Evolutionary conservation across 306 rosid species (phyloP).

Genomic region (Carpinus viminea): DNA sequence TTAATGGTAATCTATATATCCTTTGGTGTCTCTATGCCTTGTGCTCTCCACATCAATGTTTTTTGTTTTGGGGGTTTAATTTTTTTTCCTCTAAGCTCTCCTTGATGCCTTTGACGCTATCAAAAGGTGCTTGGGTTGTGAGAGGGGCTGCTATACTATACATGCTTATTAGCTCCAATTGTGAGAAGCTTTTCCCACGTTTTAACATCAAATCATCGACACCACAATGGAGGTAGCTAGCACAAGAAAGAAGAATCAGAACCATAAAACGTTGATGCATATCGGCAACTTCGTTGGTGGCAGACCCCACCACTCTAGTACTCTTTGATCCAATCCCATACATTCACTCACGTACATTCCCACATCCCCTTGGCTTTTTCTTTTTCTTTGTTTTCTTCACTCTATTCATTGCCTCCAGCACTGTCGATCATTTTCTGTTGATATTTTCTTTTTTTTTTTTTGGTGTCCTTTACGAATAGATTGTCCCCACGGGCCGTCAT

Average conservation of each 20-base stretch:
- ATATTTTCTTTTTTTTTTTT: constrained; percentile 2
- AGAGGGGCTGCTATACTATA: too few relatives aligned
- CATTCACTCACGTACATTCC: background rate
- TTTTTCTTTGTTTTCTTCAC: background rate
- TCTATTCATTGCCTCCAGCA: constrained; percentile 22
- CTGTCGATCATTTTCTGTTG: constrained; percentile 5
- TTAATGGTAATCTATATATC: too few relatives aligned
- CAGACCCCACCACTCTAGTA: constrained; percentile 23
- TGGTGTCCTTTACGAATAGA: constrained; percentile 6
- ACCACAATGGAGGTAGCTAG: background rate
- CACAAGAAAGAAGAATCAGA: background rate
- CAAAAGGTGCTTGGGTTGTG: background rate
- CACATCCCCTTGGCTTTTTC: background rate
- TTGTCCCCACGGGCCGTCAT: constrained; percentile 11
- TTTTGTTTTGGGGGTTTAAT: too few relatives aligned
- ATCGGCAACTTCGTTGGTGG: constrained; percentile 21
- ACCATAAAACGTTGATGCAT: constrained; percentile 16
- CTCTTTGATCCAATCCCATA: background rate
- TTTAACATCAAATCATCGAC: constrained; percentile 7
- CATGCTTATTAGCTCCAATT: background rate
- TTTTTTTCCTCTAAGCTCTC: background rate
- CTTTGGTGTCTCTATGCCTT: background rate
- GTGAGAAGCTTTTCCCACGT: background rate
- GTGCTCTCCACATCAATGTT: background rate
- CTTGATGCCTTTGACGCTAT: background rate